Percentiles rank a stretch among this genome's conserved stretches.
Conservation (phyloP, 2,329 filamentous ascomycete genomes). For the Fusarium marasasianum region DNA sequence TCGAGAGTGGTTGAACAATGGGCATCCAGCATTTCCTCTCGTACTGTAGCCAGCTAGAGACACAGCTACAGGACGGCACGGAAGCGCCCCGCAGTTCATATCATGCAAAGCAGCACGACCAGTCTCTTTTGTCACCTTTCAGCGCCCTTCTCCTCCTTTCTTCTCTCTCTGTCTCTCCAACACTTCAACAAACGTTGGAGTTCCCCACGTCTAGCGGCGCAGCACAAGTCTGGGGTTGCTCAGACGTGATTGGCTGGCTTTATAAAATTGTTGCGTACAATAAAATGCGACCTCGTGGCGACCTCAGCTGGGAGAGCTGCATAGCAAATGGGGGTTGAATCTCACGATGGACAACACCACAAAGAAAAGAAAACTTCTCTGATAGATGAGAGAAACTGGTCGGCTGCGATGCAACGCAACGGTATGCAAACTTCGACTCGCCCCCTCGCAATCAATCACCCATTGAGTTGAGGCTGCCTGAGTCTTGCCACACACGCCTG, state of each 20-base stretch:
- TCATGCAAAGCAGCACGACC: conserved; percentile 6
- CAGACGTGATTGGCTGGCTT: conserved; percentile 5
- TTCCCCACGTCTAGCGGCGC: conserved; percentile 19
- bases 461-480: conserved; percentile 6
- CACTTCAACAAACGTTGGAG: not conserved
- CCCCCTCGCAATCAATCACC: conserved; percentile 16
- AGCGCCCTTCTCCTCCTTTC: not conserved
- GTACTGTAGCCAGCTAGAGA: not conserved
- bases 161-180: not conserved
- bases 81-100: conserved; percentile 4
- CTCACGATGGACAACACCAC: not conserved
- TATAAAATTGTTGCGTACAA: conserved; percentile 20
- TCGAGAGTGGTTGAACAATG: conserved; percentile 11
- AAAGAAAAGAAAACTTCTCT: conserved; percentile 3
- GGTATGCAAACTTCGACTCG: conserved; percentile 14
- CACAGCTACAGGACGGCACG: conserved; percentile 15
- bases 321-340: conserved; percentile 10
- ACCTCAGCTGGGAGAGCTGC: conserved; percentile 23
- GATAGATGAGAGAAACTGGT: conserved; percentile 9
- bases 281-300: conserved; percentile 17
- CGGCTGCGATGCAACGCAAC: conserved; percentile 37
- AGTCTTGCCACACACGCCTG: conserved; percentile 31
- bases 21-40: not conserved
- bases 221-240: conserved; percentile 11
- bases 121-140: conserved; percentile 5